Conservation (phyloP, 2,329 filamentous ascomycete genomes). For the Cladophialophora carrionii region DNA sequence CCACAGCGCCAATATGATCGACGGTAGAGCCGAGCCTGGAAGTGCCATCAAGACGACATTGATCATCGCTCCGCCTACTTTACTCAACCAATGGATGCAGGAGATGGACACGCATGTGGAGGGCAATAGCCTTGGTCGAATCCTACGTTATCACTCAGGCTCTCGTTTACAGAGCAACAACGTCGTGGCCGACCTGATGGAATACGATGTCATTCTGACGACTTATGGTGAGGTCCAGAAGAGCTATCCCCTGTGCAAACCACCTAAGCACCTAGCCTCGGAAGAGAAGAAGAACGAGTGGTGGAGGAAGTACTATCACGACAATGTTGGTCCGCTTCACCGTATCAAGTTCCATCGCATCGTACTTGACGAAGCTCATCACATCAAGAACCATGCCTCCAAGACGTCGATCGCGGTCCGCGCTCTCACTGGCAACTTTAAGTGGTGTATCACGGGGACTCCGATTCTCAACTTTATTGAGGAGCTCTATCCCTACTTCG, state of each 20-base stretch:
- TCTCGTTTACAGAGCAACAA: constrained; percentile 36
- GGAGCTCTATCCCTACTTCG: constrained; percentile 48
- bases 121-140: constrained; percentile 28
- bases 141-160: constrained; percentile 40
- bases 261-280: constrained; percentile 29
- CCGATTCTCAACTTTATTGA: constrained; percentile 46
- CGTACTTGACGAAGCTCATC: constrained; percentile 46
- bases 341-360: constrained; percentile 45
- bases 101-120: constrained; percentile 45
- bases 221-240: constrained; percentile 45
- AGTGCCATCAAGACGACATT: constrained; percentile 43
- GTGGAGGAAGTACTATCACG: constrained; percentile 38
- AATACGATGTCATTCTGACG: constrained; percentile 43
- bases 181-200: constrained; percentile 31
- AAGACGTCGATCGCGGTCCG: constrained; percentile 46
- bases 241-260: constrained; percentile 42
- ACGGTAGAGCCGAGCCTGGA: constrained; percentile 38
- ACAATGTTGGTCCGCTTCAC: constrained; percentile 44
- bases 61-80: constrained; percentile 44
- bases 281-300: constrained; percentile 37
- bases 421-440: constrained; percentile 43
- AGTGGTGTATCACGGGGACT: constrained; percentile 48
- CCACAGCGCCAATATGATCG: constrained; percentile 45
- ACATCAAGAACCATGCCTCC: constrained; percentile 45
- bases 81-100: constrained; percentile 44